phyloP scores from a whole-genome alignment of 1,284 basidiomycete genomes.

The Apiotrichum veenhuisii region DNA sequence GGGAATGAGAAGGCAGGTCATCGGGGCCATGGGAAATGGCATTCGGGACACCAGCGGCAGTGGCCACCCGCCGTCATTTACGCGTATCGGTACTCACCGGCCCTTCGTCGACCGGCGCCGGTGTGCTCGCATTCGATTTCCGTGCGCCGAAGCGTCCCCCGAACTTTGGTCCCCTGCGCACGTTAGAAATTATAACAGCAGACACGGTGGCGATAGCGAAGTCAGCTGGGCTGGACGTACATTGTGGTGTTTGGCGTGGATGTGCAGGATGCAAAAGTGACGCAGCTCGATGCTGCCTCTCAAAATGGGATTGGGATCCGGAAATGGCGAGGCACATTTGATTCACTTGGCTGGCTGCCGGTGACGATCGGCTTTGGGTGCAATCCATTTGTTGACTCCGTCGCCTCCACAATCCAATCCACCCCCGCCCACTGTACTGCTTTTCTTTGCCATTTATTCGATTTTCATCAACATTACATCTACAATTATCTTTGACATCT shows the following conservation, averaged over 20 bases:
- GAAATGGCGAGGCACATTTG: too few species aligned
- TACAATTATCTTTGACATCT: too few species aligned
- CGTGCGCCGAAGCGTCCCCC: conserved; percentile 21
- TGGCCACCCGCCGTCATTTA: too few species aligned
- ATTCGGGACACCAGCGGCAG: too few species aligned
- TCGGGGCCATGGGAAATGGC: too few species aligned
- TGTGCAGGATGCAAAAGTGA: not conserved
- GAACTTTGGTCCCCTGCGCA: conserved; percentile 11
- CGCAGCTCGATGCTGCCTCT: not conserved
- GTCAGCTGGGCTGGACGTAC: not conserved
- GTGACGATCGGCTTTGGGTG: too few species aligned
- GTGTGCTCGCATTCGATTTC: conserved; percentile 40
- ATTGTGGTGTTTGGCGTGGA: conserved; percentile 4
- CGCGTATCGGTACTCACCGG: conserved; percentile 12
- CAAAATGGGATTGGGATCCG: not conserved
- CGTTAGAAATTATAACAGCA: conserved; percentile 6
- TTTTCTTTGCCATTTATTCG: not conserved
- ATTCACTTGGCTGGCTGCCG: too few species aligned
- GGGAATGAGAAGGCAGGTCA: too few species aligned
- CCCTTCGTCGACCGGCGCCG: conserved; percentile 28
- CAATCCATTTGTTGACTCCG: too few species aligned
- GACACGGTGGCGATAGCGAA: too few species aligned
- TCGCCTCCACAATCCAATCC: too few species aligned
- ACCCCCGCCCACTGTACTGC: too few species aligned
- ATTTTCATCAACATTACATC: not conserved